These are phyloP conservation scores for Suillus bovinus DNA, from an alignment of 768 basidiomycete species.

Conservation along the genomic window DNA sequence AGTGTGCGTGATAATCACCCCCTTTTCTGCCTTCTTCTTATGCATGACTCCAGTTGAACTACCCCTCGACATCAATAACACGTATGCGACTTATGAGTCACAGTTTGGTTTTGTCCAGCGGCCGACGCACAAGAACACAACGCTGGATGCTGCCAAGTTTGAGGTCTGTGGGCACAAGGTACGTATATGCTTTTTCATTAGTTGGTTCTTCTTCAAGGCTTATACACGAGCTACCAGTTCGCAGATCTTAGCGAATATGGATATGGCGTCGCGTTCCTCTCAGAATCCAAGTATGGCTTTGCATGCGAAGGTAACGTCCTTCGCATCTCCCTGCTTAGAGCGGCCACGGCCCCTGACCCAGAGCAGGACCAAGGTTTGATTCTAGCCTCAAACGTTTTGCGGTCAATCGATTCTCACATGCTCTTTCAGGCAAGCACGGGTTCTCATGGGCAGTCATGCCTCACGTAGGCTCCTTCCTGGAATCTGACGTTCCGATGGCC, in stretches of 20 bases:
- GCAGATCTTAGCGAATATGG: slow-evolving; percentile 92
- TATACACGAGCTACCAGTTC: slow-evolving; percentile 46
- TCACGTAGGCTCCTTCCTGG: slow-evolving; percentile 84
- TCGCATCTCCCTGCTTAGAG: slow-evolving; percentile 86
- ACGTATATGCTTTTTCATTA: slow-evolving; percentile 8
- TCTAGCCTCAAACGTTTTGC: neutral
- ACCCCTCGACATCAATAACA: slow-evolving; percentile 81
- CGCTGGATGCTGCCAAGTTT: slow-evolving; percentile 89
- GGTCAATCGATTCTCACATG: neutral
- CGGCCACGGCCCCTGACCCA: slow-evolving; percentile 88
- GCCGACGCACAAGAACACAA: slow-evolving; percentile 95
- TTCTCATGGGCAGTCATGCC: slow-evolving; percentile 92
- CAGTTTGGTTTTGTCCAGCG: slow-evolving; percentile 90
- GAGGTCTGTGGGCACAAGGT: slow-evolving; percentile 98
- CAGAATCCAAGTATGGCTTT: slow-evolving; percentile 96
- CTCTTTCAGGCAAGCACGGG: slow-evolving; percentile 60
- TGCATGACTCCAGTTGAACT: slow-evolving; percentile 65
- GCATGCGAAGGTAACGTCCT: slow-evolving; percentile 83
- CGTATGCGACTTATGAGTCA: slow-evolving; percentile 89
- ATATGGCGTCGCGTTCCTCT: slow-evolving; percentile 91
- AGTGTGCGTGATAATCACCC: slow-evolving; percentile 56
- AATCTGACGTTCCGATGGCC: slow-evolving; percentile 85
- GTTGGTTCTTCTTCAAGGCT: neutral
- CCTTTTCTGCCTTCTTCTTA: neutral
- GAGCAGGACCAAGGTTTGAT: slow-evolving; percentile 81